phyloP scores from a whole-genome alignment of 1,284 basidiomycete species.

The Ustilago tritici region DNA sequence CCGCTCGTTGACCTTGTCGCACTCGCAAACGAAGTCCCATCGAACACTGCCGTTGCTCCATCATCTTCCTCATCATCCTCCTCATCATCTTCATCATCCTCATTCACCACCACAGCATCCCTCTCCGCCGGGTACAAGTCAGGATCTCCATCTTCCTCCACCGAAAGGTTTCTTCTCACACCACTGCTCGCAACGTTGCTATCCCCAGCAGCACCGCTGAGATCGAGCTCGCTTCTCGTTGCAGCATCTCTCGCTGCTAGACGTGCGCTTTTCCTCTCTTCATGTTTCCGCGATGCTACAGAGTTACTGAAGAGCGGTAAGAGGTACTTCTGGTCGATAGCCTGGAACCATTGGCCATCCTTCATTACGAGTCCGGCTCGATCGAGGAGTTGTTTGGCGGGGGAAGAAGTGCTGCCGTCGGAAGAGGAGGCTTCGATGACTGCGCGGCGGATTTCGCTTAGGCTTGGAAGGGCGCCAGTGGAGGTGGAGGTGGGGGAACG shows the following conservation, averaged over 20 bases:
- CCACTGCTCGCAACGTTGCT: not conserved
- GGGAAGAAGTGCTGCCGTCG: constrained; percentile 36
- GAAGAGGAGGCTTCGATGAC: constrained; percentile 37
- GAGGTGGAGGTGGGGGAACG: constrained; percentile 19
- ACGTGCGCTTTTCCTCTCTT: constrained; percentile 57
- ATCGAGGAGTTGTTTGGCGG: constrained; percentile 59
- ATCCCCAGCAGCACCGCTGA: constrained; percentile 2
- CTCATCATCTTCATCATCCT: constrained; percentile 50
- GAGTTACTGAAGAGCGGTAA: constrained; percentile 91
- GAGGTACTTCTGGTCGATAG: constrained; percentile 92
- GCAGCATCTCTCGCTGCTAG: constrained; percentile 41
- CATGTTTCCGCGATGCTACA: constrained; percentile 70
- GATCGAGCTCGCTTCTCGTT: constrained; percentile 22
- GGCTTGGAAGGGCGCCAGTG: constrained; percentile 17
- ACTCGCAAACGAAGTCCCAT: constrained; percentile 40
- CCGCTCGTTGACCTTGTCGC: constrained; percentile 32
- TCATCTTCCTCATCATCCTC: constrained; percentile 47
- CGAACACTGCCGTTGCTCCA: constrained; percentile 18
- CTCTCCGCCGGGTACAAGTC: constrained; percentile 38
- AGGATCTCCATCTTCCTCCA: constrained; percentile 32
- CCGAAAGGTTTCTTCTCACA: constrained; percentile 35
- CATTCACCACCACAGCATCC: constrained; percentile 51
- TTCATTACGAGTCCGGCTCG: constrained; percentile 69
- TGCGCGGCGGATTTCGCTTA: constrained; percentile 43
- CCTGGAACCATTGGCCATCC: constrained; percentile 91